phyloP scores from a whole-genome alignment of 352 stramenopile species.

The Phytophthora ramorum region DNA sequence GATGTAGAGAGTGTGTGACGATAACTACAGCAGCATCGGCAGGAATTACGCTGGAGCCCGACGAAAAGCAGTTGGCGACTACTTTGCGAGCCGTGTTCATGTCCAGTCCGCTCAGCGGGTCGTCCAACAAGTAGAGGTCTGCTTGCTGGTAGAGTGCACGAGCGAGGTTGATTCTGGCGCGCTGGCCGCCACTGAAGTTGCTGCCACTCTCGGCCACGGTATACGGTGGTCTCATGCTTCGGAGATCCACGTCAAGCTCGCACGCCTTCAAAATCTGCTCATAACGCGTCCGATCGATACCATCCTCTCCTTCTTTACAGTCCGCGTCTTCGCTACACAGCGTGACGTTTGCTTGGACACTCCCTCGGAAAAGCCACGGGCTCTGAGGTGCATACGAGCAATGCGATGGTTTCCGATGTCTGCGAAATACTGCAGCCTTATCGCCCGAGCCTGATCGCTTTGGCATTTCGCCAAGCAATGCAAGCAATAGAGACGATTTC shows the following conservation, averaged over 20 bases:
- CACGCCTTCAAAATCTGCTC: constrained; percentile 64
- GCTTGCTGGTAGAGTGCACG: constrained; percentile 79
- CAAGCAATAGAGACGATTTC: constrained; percentile 96
- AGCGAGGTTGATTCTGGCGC: constrained; percentile 83
- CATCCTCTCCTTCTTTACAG: constrained; percentile 1
- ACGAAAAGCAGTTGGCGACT: constrained; percentile 53
- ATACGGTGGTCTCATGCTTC: constrained; percentile 34
- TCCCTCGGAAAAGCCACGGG: constrained; percentile 77
- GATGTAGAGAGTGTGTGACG: constrained; percentile 78
- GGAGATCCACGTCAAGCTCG: constrained; percentile 78
- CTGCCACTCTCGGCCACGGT: constrained; percentile 74
- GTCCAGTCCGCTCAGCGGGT: constrained; percentile 88
- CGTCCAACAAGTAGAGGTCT: constrained; percentile 88
- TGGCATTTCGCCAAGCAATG: constrained; percentile 97
- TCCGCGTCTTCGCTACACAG: constrained; percentile 36
- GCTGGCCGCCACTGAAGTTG: constrained; percentile 90
- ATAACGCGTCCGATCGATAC: constrained; percentile 53
- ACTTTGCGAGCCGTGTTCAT: constrained; percentile 58
- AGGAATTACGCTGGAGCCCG: constrained; percentile 53
- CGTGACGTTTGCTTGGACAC: constrained; percentile 72
- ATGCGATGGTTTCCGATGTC: not conserved
- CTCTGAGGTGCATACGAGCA: constrained; percentile 80
- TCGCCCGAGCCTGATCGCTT: constrained; percentile 10
- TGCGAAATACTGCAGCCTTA: not conserved
- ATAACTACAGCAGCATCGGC: constrained; percentile 67